Percentiles rank a stretch among this genome's conserved stretches.
Evolutionary conservation across 345 rosid species (phyloP).

Genomic region (Boechera divaricarpa): DNA sequence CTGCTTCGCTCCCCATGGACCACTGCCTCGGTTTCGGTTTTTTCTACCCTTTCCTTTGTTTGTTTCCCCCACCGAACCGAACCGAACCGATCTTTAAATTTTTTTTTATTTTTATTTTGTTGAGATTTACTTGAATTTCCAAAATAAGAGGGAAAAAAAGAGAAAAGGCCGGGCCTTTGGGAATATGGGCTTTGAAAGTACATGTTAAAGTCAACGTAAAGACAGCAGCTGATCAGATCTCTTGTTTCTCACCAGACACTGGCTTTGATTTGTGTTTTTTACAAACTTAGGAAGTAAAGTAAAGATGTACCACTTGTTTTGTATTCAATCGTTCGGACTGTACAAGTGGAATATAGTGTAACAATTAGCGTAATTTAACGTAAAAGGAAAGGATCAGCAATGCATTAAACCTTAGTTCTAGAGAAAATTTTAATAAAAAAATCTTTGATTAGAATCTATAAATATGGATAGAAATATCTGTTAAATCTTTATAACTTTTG

Average conservation of each 20-base stretch:
- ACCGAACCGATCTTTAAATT: neutral
- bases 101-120: neutral
- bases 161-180: conserved; percentile 8
- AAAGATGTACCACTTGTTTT: neutral
- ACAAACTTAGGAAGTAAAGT: neutral
- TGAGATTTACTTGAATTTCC: neutral
- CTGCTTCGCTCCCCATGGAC: conserved; percentile 33
- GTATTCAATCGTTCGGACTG: too few relatives aligned
- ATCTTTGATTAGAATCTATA: too few relatives aligned
- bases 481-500: too few relatives aligned
- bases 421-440: too few relatives aligned
- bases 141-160: neutral
- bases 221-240: neutral
- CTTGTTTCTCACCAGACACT: neutral
- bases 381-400: too few relatives aligned
- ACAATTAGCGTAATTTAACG: too few relatives aligned
- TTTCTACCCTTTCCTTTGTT: conserved; percentile 1
- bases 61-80: conserved; percentile 19
- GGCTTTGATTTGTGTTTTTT: neutral
- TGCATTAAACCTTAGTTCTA: too few relatives aligned
- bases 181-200: neutral
- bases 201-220: conserved; percentile 11
- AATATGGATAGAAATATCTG: too few relatives aligned
- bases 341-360: too few relatives aligned
- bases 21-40: conserved; percentile 31